Evolutionary conservation across 2,329 filamentous ascomycete species (phyloP), one percentile per base, ranked within the genome.

Genomic region (Xylariales sp.): DNA sequence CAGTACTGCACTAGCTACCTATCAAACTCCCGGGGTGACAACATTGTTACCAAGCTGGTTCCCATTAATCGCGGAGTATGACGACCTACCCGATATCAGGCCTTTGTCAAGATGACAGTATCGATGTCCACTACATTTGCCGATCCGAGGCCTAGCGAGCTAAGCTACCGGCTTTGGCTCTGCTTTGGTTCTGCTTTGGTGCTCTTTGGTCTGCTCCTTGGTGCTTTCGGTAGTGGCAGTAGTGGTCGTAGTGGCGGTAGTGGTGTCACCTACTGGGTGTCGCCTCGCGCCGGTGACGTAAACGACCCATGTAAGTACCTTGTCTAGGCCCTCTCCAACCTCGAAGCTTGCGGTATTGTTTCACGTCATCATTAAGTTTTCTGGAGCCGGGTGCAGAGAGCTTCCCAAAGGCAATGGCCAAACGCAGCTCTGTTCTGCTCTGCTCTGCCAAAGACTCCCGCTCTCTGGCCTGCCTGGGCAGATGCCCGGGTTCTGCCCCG

Each of bases 311-410:
- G 48, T 55, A 34, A 49, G 3, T 50, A 8, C 53, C 41, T 56
- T 61, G 58, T 68, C 61, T 28, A 16, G 53, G 5, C 53, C 41
- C 52, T 61, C 53, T 68, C 36, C 36, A 39, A 39, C 36, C 36
- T 39, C 36, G 36, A 39, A 39, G 36, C 36, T 39, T 39, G 36
- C 18, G 30, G 5, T 55, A 32, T 39, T 62, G 59, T 64, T 63
- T 61, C 56, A 69, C 69, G 69, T 70, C 69, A 70, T 70, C 61
- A 62, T 64, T 64, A 48, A 55, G 48, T 45, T 48, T 49, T 45
- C 39, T 3, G 14, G 32, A 8, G 39, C 43, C 55, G 45, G 41
- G 46, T 23, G 54, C 64, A 50, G 62, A 23, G 28, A 34, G 43
- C 55, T 39, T 18, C 23, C 10, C 43, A 9, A 8, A 43, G 18